Evolutionary conservation across 306 rosid species (phyloP).

Genomic region (Vigna nakashimae): DNA sequence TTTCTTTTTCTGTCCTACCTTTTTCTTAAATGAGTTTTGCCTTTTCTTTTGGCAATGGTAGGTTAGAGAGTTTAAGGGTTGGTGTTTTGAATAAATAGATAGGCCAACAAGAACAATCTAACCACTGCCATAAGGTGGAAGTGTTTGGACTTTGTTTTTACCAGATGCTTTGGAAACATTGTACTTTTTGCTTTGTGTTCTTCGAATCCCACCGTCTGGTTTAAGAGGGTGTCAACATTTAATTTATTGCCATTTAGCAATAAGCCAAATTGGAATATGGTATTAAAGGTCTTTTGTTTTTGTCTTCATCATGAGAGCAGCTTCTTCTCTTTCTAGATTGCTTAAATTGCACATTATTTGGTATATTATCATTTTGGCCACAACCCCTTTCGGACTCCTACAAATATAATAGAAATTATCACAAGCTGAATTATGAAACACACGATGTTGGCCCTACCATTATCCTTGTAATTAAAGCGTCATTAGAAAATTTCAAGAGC

Average conservation of each 20-base stretch:
- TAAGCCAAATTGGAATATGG: conserved; percentile 41
- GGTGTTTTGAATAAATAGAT: conserved; percentile 65
- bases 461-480: conserved; percentile 54
- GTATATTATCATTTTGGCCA: conserved; percentile 40
- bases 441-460: conserved; percentile 48
- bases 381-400: conserved; percentile 35
- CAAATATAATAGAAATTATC: conserved; percentile 43
- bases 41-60: conserved; percentile 43
- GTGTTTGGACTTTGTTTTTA: conserved; percentile 62
- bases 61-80: conserved; percentile 55
- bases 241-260: conserved; percentile 23
- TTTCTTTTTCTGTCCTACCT: conserved; percentile 40
- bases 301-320: conserved; percentile 50
- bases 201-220: conserved; percentile 40
- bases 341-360: conserved; percentile 55
- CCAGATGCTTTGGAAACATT: conserved; percentile 53
- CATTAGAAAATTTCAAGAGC: conserved; percentile 14
- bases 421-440: conserved; percentile 35
- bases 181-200: conserved; percentile 45
- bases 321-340: conserved; percentile 51
- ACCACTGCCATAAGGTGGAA: conserved; percentile 50
- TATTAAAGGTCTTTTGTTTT: conserved; percentile 39
- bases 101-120: conserved; percentile 85
- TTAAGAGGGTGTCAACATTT: conserved; percentile 31
- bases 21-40: conserved; percentile 42